Percentiles rank a stretch among this genome's conserved stretches.
Conservation (phyloP, 305 asterid genomes). For the Fraxinus floribunda region DNA sequence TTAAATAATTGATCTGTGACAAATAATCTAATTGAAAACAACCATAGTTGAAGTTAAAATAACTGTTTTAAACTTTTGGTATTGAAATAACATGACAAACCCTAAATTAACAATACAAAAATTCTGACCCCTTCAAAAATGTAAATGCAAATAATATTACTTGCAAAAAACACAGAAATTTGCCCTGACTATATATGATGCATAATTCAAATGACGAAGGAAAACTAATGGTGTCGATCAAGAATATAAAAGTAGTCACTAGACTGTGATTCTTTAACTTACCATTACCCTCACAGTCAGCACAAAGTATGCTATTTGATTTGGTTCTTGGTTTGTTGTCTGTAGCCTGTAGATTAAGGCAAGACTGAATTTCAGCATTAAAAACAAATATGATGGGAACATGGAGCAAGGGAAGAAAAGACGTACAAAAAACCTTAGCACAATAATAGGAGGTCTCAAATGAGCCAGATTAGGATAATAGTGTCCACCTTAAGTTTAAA, state of each 20-base stretch:
- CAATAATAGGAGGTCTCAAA: not conserved
- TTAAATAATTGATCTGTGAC: not conserved
- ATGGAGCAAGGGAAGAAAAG: not conserved
- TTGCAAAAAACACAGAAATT: not conserved
- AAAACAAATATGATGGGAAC: not conserved
- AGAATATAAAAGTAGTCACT: not conserved
- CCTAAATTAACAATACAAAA: not conserved
- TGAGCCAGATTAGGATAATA: not conserved
- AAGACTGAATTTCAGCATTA: conserved; percentile 6
- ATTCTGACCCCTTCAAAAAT: not conserved
- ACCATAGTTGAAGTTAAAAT: not conserved
- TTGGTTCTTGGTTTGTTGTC: conserved; percentile 34
- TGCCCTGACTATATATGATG: not conserved
- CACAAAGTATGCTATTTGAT: conserved; percentile 46
- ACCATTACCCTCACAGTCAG: conserved; percentile 70
- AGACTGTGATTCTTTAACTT: conserved; percentile 26
- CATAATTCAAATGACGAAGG: not conserved
- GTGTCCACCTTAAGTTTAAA: not conserved
- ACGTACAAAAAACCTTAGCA: not conserved
- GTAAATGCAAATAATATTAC: not conserved
- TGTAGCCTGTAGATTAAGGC: conserved; percentile 42
- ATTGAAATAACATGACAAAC: not conserved
- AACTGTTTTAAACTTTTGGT: not conserved
- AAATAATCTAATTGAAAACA: not conserved
- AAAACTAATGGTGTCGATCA: not conserved